Evolutionary conservation across 768 basidiomycete species (phyloP).

Genomic region (Gymnopilus dilepis): DNA sequence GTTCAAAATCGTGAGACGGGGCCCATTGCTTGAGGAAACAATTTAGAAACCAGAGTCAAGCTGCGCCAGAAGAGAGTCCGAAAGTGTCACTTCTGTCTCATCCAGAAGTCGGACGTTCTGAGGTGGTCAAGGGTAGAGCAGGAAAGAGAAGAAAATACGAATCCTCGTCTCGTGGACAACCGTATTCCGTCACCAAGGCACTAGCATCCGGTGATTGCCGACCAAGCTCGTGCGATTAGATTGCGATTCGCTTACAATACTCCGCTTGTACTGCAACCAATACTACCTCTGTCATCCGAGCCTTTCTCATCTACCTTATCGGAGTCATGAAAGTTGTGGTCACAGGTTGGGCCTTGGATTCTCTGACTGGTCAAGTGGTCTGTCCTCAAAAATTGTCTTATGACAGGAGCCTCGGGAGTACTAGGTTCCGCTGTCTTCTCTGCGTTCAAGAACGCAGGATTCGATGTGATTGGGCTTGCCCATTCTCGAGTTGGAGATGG

Average conservation of each 20-base stretch:
- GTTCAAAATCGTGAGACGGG: background rate
- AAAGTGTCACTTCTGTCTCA: background rate
- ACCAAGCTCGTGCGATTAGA: background rate
- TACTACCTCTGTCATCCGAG: background rate
- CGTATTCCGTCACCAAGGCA: slow-evolving; percentile 1
- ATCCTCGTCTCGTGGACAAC: slow-evolving; percentile 13
- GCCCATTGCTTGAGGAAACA: background rate
- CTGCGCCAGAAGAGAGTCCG: background rate
- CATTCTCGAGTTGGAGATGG: slow-evolving; percentile 65
- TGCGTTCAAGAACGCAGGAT: slow-evolving; percentile 57
- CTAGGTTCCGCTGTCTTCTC: slow-evolving; percentile 80
- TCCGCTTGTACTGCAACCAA: slow-evolving; percentile 4
- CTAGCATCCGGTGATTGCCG: slow-evolving; percentile 16
- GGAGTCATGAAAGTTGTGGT: slow-evolving; percentile 53
- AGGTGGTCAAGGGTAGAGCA: background rate
- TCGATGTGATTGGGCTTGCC: slow-evolving; percentile 71
- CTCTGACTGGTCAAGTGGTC: background rate
- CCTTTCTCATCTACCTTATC: background rate
- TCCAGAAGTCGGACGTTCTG: background rate
- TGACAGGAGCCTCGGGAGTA: slow-evolving; percentile 87
- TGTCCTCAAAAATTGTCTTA: background rate
- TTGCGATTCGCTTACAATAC: slow-evolving; percentile 12
- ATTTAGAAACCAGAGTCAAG: no score
- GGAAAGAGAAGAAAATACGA: background rate
- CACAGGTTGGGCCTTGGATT: slow-evolving; percentile 47